Base-by-base conservation (phyloP, 2,329 filamentous ascomycete genomes). In the Beauveria scarabaeidicola region DNA sequence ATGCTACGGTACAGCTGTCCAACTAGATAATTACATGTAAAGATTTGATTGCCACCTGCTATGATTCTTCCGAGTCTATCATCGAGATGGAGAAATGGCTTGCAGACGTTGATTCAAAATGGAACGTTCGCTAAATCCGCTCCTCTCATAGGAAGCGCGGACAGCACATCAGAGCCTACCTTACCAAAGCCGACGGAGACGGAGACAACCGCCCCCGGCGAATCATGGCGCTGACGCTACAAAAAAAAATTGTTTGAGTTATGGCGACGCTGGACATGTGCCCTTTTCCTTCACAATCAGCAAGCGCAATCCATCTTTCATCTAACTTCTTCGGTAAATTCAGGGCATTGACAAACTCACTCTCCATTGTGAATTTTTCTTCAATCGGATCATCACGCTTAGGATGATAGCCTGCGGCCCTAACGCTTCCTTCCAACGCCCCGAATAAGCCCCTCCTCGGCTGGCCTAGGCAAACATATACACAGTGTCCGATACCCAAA, bases 161-260 rank as follows among this genome's bases (percentile, higher is more conserved):
- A 15, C 7, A 29, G 23, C 32, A 4, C 13, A 23, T 15, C 43
- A 53, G 11, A 40, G 29, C 38, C 41, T 48, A 17, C n/a, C 23
- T 17, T 48, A 17, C 11, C 32, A 54, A 48, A 29, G 50, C 58
- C 52, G 58, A 55, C 58, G 52, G 52, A 50, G 46, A 56, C 58
- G 52, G 52, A 27, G 36, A 55, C 13, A 36, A 61, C 50, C 52
- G 19, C 47, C 61, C 62, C 62, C 63, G 61, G 60, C 63, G 62
- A 65, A 65, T 65, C 61, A 64, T 57, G 55, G 61, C 40, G 52
- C 55, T 53, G 50, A 46, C 52, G 27, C 58, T 58, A 51, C 44
- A 25, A 51, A 51, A 59, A 58, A 62, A 56, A 61, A 43, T 61
- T 62, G 55, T 60, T 60, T 52, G 57, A 61, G 61, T 59, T 52